These are phyloP conservation scores for Stropharia rugosoannulata DNA, from an alignment of 768 basidiomycete genomes.

Conservation along the genomic window DNA sequence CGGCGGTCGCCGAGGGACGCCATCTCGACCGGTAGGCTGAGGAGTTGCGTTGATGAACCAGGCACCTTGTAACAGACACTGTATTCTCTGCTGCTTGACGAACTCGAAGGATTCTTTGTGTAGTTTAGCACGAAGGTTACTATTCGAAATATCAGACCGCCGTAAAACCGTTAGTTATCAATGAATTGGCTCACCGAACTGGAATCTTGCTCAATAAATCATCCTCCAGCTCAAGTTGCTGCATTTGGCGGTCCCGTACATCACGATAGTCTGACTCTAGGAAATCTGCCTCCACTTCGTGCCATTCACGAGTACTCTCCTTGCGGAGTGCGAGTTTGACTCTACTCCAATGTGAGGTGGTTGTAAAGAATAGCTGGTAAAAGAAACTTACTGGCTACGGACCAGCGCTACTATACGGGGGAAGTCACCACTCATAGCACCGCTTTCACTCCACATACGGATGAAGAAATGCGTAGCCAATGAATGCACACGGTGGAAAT, in stretches of 20 bases:
- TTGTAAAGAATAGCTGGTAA: neutral
- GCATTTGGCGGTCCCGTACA: constrained; percentile 88
- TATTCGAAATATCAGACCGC: constrained; percentile 26
- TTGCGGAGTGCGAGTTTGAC: constrained; percentile 73
- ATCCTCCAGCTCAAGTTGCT: constrained; percentile 86
- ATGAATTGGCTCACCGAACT: constrained; percentile 53
- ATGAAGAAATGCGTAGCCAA: constrained; percentile 85
- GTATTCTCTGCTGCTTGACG: constrained; percentile 84
- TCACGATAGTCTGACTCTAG: constrained; percentile 79
- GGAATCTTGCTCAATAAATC: constrained; percentile 84
- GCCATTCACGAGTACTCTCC: constrained; percentile 79
- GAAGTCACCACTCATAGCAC: constrained; percentile 75
- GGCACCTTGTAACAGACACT: constrained; percentile 84
- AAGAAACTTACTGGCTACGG: constrained; percentile 73
- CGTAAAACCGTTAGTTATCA: neutral
- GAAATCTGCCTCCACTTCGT: constrained; percentile 80
- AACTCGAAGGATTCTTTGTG: constrained; percentile 92
- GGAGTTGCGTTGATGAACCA: constrained; percentile 89
- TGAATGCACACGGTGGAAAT: constrained; percentile 77
- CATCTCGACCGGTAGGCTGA: constrained; percentile 48
- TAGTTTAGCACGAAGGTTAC: constrained; percentile 80
- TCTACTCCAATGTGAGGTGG: constrained; percentile 34
- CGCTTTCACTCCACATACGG: constrained; percentile 91
- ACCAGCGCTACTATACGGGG: constrained; percentile 74
- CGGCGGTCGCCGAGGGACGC: constrained; percentile 48